Evolutionary conservation across 352 stramenopile species (phyloP).

Genomic region (Pythium periplocum): DNA sequence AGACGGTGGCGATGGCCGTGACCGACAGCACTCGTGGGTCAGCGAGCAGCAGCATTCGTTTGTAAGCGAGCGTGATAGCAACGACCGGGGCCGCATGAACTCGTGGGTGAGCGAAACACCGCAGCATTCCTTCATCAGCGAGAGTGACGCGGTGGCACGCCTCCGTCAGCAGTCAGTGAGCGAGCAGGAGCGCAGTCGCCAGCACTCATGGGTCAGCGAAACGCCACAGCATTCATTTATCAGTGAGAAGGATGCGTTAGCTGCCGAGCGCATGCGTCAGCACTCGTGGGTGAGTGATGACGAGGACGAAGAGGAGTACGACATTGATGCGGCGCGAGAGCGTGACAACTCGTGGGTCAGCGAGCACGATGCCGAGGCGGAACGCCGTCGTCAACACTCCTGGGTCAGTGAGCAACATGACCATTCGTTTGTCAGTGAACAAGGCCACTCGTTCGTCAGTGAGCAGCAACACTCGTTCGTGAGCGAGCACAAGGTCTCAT

Average conservation of each 20-base stretch:
- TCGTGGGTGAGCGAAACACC: constrained; percentile 8
- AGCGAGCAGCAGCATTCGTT: constrained; percentile 5
- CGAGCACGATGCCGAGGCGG: constrained; percentile 6
- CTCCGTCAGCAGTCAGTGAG: background rate
- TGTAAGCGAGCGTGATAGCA: constrained; percentile 9
- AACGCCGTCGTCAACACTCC: background rate
- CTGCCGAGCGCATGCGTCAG: background rate
- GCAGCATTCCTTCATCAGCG: constrained; percentile 1
- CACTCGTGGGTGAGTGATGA: constrained; percentile 8
- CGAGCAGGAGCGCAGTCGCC: background rate
- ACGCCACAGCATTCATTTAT: constrained; percentile 4
- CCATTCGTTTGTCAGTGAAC: constrained; percentile 1
- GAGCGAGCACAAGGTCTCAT: constrained; percentile 6
- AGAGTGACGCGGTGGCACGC: background rate
- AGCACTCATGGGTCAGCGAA: background rate
- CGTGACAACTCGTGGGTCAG: constrained; percentile 14
- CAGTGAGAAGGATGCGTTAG: background rate
- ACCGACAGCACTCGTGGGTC: constrained; percentile 3
- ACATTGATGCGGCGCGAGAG: background rate
- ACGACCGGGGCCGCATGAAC: background rate
- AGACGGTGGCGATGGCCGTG: background rate
- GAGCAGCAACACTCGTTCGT: constrained; percentile 16
- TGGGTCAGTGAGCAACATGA: constrained; percentile 5
- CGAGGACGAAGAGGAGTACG: background rate
- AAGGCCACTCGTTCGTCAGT: constrained; percentile 8